Percentiles rank a stretch among this genome's conserved stretches.
Evolutionary conservation across 202 grass and related monocot species (phyloP).

Genomic region (Dendrocalamus latiflorus): DNA sequence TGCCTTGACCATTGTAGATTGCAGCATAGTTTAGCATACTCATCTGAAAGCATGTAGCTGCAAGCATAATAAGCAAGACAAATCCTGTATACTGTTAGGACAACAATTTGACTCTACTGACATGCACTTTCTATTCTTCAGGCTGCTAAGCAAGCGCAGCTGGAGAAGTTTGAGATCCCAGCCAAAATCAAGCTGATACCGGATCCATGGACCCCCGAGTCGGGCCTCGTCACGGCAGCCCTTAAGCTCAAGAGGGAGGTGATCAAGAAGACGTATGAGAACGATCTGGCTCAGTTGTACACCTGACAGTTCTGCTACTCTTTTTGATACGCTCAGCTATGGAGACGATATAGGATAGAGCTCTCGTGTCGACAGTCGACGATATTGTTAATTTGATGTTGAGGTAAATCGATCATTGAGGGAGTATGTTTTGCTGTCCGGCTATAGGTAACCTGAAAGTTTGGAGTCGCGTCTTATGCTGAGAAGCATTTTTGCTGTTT

Average conservation of each 20-base stretch:
- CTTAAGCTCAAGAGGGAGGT: too few species aligned
- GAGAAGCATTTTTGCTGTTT: neutral
- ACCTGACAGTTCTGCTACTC: slow-evolving; percentile 10
- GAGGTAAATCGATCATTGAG: neutral
- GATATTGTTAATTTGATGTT: neutral
- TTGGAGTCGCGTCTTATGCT: neutral
- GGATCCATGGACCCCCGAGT: slow-evolving; percentile 84
- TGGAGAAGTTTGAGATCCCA: slow-evolving; percentile 94
- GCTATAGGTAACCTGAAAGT: neutral
- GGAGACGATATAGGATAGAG: neutral
- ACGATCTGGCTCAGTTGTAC: slow-evolving; percentile 62
- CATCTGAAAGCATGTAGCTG: too few species aligned
- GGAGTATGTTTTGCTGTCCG: neutral
- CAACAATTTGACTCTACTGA: neutral
- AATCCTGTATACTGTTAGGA: too few species aligned
- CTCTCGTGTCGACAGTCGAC: neutral
- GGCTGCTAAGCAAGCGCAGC: slow-evolving; percentile 61
- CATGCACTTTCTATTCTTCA: slow-evolving; percentile 30
- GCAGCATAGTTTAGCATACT: too few species aligned
- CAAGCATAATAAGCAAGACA: too few species aligned
- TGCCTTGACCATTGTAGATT: neutral
- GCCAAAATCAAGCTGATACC: slow-evolving; percentile 68
- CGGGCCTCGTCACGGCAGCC: slow-evolving; percentile 82
- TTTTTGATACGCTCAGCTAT: slow-evolving; percentile 6
- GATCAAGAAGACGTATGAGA: slow-evolving; percentile 61